Base-by-base conservation (phyloP, 139 green algal genomes). In the Coelastrella sp. region DNA sequence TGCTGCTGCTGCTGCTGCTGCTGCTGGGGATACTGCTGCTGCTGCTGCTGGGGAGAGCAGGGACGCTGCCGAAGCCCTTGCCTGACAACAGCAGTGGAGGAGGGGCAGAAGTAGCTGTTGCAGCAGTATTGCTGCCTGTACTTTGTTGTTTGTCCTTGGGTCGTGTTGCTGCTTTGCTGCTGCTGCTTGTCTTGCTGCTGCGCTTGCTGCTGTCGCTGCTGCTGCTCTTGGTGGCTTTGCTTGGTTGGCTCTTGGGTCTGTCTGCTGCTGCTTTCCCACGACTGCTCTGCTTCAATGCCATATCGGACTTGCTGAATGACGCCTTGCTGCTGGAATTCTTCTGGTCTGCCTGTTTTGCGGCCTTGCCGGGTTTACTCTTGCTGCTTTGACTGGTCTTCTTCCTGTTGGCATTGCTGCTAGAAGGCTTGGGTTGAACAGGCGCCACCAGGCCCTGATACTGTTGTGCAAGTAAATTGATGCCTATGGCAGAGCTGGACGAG, bases 31-130 rank as follows among this genome's bases (percentile, higher is more conserved):
- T 72, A 61, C 25, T 49, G 82, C 82, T 73, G 82, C 82, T 79
- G 82, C 10, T 78, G 60, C 35, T 25, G 60, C 4, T 49, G 10
- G 61, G 24, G 75, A 22, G 6, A 72, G 80, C 80, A 56, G 56
- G 19, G n/a, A 87, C 8, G 25, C 63, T 79, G 63, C 82, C 82
- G 66, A 87, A 87, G 65, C 82, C 82, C 27, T 87, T 87, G 82
- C 82, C 82, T 82, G 22, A 24, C 85, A 83, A 35, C 27, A 49
- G 56, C 27, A 61, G 63, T 27, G 59, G 82, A 15, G 57, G 74
- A 17, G 25, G 25, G 14, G 24, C 24, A 58, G 74, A 8, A 59
- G 14, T 4, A 80, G 74, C 70, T 4, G 3, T 49, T 49, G 70
- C 70, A 78, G 70, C 17, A 25, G 70, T 78, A 3, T 24, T 78